These are phyloP conservation scores for Pseudogymnoascus verrucosus DNA, from an alignment of 2,329 filamentous ascomycete genomes.

Conservation along the genomic window DNA sequence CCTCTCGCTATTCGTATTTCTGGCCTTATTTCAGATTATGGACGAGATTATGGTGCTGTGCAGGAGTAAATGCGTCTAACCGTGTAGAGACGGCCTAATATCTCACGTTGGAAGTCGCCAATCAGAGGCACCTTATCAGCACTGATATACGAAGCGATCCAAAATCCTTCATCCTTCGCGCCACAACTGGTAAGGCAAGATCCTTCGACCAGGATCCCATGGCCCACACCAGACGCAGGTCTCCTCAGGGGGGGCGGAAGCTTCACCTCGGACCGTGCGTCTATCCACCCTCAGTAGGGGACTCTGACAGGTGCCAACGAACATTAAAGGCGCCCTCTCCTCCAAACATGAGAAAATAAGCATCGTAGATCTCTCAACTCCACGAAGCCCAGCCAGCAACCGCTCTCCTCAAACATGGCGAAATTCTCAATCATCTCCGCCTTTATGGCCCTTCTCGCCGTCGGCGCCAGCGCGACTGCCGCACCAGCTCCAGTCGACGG, in stretches of 20 bases:
- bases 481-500: background rate
- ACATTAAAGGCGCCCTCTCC: constrained; percentile 1
- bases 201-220: background rate
- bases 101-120: background rate
- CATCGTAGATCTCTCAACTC: background rate
- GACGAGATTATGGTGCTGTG: background rate
- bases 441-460: background rate
- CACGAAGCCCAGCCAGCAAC: background rate
- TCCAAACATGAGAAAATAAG: background rate
- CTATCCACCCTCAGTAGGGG: background rate
- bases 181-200: background rate
- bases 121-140: background rate
- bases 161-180: background rate
- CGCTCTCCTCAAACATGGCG: background rate
- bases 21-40: background rate
- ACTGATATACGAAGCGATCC: background rate
- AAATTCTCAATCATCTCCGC: background rate
- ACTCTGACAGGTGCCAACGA: background rate
- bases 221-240: background rate
- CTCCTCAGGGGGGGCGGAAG: background rate
- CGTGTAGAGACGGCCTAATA: background rate
- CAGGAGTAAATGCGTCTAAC: background rate
- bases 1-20: background rate
- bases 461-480: background rate
- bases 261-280: background rate